Evolutionary conservation across 192 early-diverging fungal species (phyloP), one percentile per base, ranked within the genome.

Genomic region (Lunasporangiospora selenospora): DNA sequence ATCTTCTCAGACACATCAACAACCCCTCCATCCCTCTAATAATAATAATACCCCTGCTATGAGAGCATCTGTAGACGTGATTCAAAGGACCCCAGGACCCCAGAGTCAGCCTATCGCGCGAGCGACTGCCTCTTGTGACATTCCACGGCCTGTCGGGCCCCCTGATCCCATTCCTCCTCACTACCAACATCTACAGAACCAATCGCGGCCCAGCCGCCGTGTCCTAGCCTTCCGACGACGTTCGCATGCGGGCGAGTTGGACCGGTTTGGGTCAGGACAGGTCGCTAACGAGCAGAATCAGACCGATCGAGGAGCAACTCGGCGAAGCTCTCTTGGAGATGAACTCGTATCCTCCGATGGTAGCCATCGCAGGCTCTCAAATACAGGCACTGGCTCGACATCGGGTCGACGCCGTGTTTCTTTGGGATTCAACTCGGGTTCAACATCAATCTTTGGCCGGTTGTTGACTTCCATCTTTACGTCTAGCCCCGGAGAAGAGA

Each of bases 91-190:
- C 36, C n/a, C n/a, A 6, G 24, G 33, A n/a, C 8, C 40, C 13
- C 24, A 40, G 1, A 31, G 4, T 21, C 47, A 47, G 13, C 24
- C 11, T 33, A 4, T 18, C n/a, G 18, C 27, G 15, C 58, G 44
- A 4, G 21, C 40, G 11, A 24, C 55, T 15, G 36, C 46, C 15
- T 56, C 59, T 3, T 50, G 48, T 31, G 48, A 73, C 33, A 46
- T 52, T 13, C 58, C 57, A 30, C 50, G 58, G 3, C 34, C 67
- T 15, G 38, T 71, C 32, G 69, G 69, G 1, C 69, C 69, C 19
- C 69, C 69, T 32, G 69, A 73, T 31, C 69, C 69, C 11, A 73
- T 73, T 21, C 69, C 69, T 16, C 60, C 53, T 1, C 55, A 73
- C 24, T 73, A 73, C 30, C 69, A 73, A 18, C 69, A 73, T 16